Evolutionary conservation across 495 filamentous ascomycete species (phyloP), one percentile per base, ranked within the genome.

Genomic region (Penicillium coffeae): DNA sequence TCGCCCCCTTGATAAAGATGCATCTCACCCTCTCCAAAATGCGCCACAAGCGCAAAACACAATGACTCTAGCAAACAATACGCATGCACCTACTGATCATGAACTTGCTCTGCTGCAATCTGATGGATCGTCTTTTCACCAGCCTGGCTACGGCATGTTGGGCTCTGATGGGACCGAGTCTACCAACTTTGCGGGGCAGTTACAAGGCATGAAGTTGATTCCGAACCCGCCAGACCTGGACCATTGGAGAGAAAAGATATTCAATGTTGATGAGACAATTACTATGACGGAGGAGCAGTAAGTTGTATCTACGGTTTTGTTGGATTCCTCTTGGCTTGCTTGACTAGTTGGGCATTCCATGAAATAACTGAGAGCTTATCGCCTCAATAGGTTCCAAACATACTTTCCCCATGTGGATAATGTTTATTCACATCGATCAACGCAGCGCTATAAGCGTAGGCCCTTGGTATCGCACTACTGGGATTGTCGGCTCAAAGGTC

Each of bases 381-480:
- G 45, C 42, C 10, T 47, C 13, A 12, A 30, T 37, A 92, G 89
- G 64, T 93, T 88, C 67, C 81, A 88, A 55, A 91, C 81, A 15
- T 95, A 93, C 67, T 95, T 90, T 61, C 88, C 89, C 0, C 88
- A 92, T 65, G 76, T 94, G 58, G 90, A 95, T 68, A 95, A 95
- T 64, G 81, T 95, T 39, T 95, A 92, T 64, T 92, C 89, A 14
- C 89, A 93, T 69, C 85, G 89, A 39, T 92, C 89, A 3, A 92
- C 89, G 3, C 89, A 94, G 59, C 74, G 75, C 45, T 91, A 91
- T 67, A 93, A 95, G 67, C 84, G 84, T 52, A 89, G 87, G 48
- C 84, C 86, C 10, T 87, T 91, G 50, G 78, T 90, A 25, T 88
- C 87, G 7, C 86, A 91, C 64, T 95, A 94, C 67, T 94, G 87